Evolutionary conservation across 805 yeast species (phyloP), one percentile per base, ranked within the genome.

Genomic region (Starmerella apis): DNA sequence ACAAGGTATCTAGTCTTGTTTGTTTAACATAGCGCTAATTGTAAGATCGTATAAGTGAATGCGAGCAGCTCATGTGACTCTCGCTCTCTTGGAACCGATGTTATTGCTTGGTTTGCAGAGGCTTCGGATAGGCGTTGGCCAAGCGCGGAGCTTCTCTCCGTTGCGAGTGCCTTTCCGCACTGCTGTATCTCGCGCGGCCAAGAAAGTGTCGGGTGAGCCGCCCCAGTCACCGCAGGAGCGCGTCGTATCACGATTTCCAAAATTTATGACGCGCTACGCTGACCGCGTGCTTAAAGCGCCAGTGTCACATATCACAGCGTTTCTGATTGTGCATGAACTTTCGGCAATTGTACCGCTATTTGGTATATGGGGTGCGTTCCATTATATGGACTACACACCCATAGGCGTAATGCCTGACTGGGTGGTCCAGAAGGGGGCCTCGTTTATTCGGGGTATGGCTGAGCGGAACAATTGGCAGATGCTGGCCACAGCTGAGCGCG

Each of bases 321-420:
- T 84, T 58, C 56, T 83, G 5, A 61, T 83, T 3, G 68, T 84
- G 13, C 94, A 84, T 60, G 94, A 84, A 60, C 55, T 84, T 37
- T 73, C 88, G 0, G 94, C 94, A 2, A 71, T 84, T 2, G 73
- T 75, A 25, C 94, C 94, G 1, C 68, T 84, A 44, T 67, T 82
- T 35, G 79, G 79, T 0, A 57, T 83, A 2, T 82, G 90, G 87
- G 82, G 77, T 59, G 55, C 71, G 0, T 71, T 84, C 54, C 83
- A 82, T 64, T 71, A 75, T 52, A 69, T 73, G 36, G 76, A 76
- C 48, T 65, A 72, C 45, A 62, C 76, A 9, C 81, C 83, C 1
- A 13, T 74, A 8, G 80, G 75, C 48, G 4, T 33, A 10, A 58
- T 78, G 25, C 83, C 86, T 0, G 71, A 75, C 3, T 75, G 78